A percentile compares a stretch with the other conserved stretches of the same genome.
phyloP scores from a whole-genome alignment of 176 grass and related monocot species.

The Triticum monococcum region DNA sequence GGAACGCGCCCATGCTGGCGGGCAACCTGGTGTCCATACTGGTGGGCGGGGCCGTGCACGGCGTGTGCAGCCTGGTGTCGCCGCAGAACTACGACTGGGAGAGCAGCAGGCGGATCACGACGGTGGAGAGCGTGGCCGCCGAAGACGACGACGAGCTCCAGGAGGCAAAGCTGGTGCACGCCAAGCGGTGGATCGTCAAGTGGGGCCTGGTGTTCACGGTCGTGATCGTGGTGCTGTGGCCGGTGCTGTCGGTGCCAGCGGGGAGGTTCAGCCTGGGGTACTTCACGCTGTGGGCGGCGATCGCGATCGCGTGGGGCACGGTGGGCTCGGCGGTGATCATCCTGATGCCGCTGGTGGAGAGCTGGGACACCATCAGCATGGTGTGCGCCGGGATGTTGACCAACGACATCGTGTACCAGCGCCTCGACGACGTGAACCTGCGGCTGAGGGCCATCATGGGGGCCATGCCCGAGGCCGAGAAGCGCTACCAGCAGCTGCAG shows the following conservation, averaged over 20 bases:
- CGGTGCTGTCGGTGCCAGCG: constrained; percentile 65
- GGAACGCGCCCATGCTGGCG: constrained; percentile 69
- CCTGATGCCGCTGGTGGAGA: constrained; percentile 58
- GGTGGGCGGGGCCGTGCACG: constrained; percentile 55
- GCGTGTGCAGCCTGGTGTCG: constrained; percentile 49
- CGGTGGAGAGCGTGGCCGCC: constrained; percentile 42
- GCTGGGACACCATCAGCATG: constrained; percentile 59
- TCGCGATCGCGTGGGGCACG: constrained; percentile 64
- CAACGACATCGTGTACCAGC: constrained; percentile 47
- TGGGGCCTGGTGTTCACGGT: constrained; percentile 68
- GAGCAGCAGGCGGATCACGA: constrained; percentile 55
- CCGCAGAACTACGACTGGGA: constrained; percentile 76
- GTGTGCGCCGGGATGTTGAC: constrained; percentile 65
- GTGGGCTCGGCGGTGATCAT: constrained; percentile 63
- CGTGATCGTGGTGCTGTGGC: constrained; percentile 66
- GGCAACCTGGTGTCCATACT: constrained; percentile 70
- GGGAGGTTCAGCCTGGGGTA: constrained; percentile 58
- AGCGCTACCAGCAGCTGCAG: constrained; percentile 35
- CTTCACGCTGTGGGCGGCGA: constrained; percentile 75
- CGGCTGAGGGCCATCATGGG: constrained; percentile 50
- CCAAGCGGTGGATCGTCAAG: constrained; percentile 70
- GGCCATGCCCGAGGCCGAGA: constrained; percentile 55
- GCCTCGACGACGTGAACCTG: constrained; percentile 54
- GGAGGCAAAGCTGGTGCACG: constrained; percentile 58
- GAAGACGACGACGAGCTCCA: constrained; percentile 42